These are phyloP conservation scores for Withania somnifera DNA, from an alignment of 305 asterid genomes.

Conservation along the genomic window DNA sequence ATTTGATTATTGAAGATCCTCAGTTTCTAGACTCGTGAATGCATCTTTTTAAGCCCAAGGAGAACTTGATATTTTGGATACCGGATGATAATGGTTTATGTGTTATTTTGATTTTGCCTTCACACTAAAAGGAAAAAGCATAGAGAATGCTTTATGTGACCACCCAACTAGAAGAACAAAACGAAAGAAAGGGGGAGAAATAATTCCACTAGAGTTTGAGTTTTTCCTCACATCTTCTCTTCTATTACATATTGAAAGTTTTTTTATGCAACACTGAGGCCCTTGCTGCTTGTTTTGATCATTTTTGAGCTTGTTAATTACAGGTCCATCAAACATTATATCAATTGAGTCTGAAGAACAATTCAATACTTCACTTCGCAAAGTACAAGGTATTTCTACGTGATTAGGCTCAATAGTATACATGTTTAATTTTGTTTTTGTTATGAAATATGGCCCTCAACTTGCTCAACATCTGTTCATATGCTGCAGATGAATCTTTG, in stretches of 20 bases:
- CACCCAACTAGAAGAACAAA: background rate
- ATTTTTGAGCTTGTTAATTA: background rate
- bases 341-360: slow-evolving; percentile 69
- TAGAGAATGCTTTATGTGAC: background rate
- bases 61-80: background rate
- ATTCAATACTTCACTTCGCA: slow-evolving; percentile 57
- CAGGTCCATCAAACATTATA: slow-evolving; percentile 67
- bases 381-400: slow-evolving; percentile 45
- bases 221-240: background rate
- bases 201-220: background rate
- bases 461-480: background rate
- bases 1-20: background rate
- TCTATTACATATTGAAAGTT: background rate
- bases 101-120: background rate
- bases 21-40: background rate
- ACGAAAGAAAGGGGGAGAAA: background rate
- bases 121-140: background rate
- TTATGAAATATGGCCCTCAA: background rate
- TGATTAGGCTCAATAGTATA: background rate
- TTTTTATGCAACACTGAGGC: background rate
- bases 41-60: background rate
- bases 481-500: slow-evolving; percentile 60
- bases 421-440: background rate
- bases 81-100: background rate
- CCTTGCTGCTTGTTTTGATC: background rate